Evolutionary conservation across 2,329 filamentous ascomycete species (phyloP), one percentile per base, ranked within the genome.

Genomic region (Phyllosticta capitalensis): DNA sequence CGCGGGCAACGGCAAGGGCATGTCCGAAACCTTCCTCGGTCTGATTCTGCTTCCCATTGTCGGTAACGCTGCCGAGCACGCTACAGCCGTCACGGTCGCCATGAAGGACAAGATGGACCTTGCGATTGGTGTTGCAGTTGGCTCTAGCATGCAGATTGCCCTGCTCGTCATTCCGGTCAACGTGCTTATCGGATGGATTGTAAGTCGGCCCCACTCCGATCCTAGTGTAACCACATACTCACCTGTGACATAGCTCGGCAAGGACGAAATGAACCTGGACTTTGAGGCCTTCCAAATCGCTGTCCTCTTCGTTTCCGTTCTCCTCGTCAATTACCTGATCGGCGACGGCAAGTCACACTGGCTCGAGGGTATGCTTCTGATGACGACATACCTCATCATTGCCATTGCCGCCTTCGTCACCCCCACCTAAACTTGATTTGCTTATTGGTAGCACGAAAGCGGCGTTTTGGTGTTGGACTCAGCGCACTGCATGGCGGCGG

Each of bases 231-330:
- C 9, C n/a, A 3, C 9, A n/a, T 51, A 19, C 57, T 59, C 22
- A 59, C 28, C n/a, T 26, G 1, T 19, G 10, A n/a, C n/a, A 7
- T 20, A 59, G 57, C 76, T 81, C 56, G 81, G 81, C 57, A 77
- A 82, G 19, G 75, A 81, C 55, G 74, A 78, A 45, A 85, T 88
- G 89, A 89, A 85, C 20, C 81, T 95, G 5, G 87, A 87, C 71
- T 94, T 96, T 70, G 90, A 95, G 68, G 85, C 85, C 0, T 96
- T 96, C 78, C 88, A 95, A 73, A 84, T 95, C 6, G 86, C 77
- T 9, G 71, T 82, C 6, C 71, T 84, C 2, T 86, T 86, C 61
- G 79, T 85, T 22, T 72, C 71, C 33, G 74, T 79, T n/a, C 69
- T 79, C 55, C 64, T 83, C 63, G 81, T 85, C 52, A 86, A 85